These are phyloP conservation scores for Metarhizium brunneum DNA, from an alignment of 2,329 filamentous ascomycete species.

Conservation along the genomic window DNA sequence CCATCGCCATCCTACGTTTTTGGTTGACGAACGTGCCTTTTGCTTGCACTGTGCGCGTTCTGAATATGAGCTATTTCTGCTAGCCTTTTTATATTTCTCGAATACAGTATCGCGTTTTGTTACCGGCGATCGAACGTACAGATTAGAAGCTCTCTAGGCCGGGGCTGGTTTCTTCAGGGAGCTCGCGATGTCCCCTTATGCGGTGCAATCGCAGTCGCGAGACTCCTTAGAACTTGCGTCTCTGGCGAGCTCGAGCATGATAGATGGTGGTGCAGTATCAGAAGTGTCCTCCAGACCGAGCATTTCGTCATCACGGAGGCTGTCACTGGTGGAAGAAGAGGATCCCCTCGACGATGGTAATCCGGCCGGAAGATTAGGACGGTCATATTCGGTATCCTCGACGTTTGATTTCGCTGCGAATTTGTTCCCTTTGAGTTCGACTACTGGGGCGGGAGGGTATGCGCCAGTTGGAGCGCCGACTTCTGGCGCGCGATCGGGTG, in stretches of 20 bases:
- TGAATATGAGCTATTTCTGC: slow-evolving; percentile 18
- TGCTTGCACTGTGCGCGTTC: not conserved
- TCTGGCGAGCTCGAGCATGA: slow-evolving; percentile 69
- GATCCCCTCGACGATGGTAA: slow-evolving; percentile 60
- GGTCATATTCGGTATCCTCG: slow-evolving; percentile 83
- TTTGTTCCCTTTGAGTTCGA: slow-evolving; percentile 84
- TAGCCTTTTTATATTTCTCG: slow-evolving; percentile 7
- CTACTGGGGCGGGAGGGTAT: slow-evolving; percentile 62
- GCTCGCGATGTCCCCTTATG: slow-evolving; percentile 31
- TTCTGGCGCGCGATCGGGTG: slow-evolving; percentile 34
- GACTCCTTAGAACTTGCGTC: slow-evolving; percentile 96
- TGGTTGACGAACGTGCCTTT: not conserved
- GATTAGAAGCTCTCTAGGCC: not conserved
- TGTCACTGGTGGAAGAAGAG: slow-evolving; percentile 74
- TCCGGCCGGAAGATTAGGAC: slow-evolving; percentile 36
- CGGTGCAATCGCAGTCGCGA: slow-evolving; percentile 45
- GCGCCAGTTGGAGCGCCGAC: slow-evolving; percentile 75
- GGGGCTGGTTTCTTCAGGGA: slow-evolving; percentile 1
- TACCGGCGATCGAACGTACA: not conserved
- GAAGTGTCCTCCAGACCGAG: slow-evolving; percentile 72
- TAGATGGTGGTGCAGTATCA: slow-evolving; percentile 44
- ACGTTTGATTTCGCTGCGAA: slow-evolving; percentile 94
- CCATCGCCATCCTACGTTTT: not conserved
- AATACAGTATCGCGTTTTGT: not conserved
- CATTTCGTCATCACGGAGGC: slow-evolving; percentile 80